A percentile compares a stretch with the other conserved stretches of the same genome.
Evolutionary conservation across 805 yeast genomes (phyloP).

Genomic region (Metschnikowia continentalis): DNA sequence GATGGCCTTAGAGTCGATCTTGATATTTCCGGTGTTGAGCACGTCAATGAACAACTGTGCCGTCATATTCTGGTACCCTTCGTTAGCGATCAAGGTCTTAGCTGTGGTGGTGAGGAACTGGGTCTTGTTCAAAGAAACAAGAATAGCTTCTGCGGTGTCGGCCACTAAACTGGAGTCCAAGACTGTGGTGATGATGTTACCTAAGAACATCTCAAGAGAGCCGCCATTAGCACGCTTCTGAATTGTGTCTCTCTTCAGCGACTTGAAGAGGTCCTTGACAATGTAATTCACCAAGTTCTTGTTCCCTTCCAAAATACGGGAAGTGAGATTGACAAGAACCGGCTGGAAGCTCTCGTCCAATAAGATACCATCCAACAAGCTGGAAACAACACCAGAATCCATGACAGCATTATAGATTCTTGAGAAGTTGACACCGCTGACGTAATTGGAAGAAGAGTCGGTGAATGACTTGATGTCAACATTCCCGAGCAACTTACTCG

Average conservation of each 20-base stretch:
- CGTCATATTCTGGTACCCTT: slow-evolving; percentile 34
- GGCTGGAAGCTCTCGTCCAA: slow-evolving; percentile 33
- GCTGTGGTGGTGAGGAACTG: slow-evolving; percentile 35
- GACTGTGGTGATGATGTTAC: slow-evolving; percentile 26
- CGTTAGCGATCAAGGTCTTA: slow-evolving; percentile 33
- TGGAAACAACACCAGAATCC: slow-evolving; percentile 33
- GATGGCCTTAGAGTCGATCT: slow-evolving; percentile 19
- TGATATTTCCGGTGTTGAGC: slow-evolving; percentile 24
- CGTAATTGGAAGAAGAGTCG: slow-evolving; percentile 5
- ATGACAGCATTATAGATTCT: slow-evolving; percentile 22
- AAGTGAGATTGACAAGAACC: slow-evolving; percentile 26
- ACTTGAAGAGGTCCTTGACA: slow-evolving; percentile 20
- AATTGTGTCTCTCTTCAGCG: slow-evolving; percentile 16
- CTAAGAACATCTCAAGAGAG: slow-evolving; percentile 23
- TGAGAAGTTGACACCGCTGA: slow-evolving; percentile 14
- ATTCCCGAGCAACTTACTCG: slow-evolving; percentile 21
- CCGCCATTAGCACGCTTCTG: slow-evolving; percentile 19
- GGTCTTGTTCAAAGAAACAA: slow-evolving; percentile 38
- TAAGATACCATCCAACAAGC: slow-evolving; percentile 34
- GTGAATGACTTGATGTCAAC: slow-evolving; percentile 12
- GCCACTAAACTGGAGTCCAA: slow-evolving; percentile 27
- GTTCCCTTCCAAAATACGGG: slow-evolving; percentile 30
- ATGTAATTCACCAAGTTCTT: slow-evolving; percentile 22
- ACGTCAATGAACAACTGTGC: slow-evolving; percentile 29
- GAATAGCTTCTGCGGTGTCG: slow-evolving; percentile 22